Percentiles rank a stretch among this genome's conserved stretches.
These are phyloP conservation scores for Rhazya stricta DNA, from an alignment of 257 asterid genomes.

Conservation along the genomic window DNA sequence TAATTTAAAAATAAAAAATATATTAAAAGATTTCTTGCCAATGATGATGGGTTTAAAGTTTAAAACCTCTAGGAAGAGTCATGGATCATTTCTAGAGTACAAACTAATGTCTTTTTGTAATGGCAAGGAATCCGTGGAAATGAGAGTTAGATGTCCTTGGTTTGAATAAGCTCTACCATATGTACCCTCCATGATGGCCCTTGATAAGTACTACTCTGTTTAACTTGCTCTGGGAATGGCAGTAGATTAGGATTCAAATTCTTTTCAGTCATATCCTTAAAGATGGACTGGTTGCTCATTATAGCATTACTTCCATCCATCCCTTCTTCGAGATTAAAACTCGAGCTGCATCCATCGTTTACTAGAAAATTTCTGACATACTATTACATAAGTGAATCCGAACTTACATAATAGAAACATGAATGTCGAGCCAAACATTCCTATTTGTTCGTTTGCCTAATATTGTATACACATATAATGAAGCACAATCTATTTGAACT, in stretches of 20 bases:
- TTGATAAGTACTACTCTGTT: neutral
- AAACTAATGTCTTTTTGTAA: neutral
- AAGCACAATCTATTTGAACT: neutral
- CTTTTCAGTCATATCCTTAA: neutral
- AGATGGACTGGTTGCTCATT: neutral
- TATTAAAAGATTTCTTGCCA: too few species aligned
- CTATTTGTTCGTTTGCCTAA: neutral
- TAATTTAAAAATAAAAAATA: too few species aligned
- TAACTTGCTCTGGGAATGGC: neutral
- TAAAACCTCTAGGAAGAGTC: neutral
- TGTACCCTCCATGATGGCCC: conserved; percentile 12
- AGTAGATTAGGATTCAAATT: conserved; percentile 14
- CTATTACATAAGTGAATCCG: too few species aligned
- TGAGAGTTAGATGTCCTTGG: neutral
- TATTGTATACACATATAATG: neutral
- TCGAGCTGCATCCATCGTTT: too few species aligned
- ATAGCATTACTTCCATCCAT: too few species aligned
- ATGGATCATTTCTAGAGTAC: neutral
- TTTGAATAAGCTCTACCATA: neutral
- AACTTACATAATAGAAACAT: too few species aligned
- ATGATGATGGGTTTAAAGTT: neutral
- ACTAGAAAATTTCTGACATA: too few species aligned
- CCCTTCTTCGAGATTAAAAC: neutral
- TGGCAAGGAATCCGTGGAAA: neutral
- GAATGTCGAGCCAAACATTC: neutral